Percentiles rank a stretch among this genome's conserved stretches.
phyloP scores from a whole-genome alignment of 495 filamentous ascomycete genomes.

The Xylaria sp. region DNA sequence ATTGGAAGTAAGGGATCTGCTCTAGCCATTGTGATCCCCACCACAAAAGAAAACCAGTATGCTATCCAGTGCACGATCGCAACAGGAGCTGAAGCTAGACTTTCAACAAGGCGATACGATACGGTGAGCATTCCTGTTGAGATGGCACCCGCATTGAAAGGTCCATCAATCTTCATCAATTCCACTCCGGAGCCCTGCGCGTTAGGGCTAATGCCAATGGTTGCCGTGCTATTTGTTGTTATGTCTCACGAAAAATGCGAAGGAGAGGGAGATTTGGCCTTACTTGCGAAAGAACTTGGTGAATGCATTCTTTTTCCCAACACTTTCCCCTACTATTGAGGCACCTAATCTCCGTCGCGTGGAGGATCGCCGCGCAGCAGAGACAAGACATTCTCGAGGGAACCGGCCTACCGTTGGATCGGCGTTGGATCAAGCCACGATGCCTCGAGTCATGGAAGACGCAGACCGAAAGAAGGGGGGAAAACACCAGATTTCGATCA shows the following conservation, averaged over 20 bases:
- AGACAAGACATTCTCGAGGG: constrained; percentile 42
- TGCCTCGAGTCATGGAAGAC: neutral
- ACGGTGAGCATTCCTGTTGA: neutral
- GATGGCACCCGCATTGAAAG: neutral
- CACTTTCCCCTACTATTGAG: constrained; percentile 26
- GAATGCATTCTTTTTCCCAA: constrained; percentile 16
- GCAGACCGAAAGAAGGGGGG: neutral
- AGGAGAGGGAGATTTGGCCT: neutral
- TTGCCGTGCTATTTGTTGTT: neutral
- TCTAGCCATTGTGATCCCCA: neutral
- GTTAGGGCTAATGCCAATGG: neutral
- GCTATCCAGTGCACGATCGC: neutral
- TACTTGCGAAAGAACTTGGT: neutral
- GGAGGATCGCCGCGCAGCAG: neutral
- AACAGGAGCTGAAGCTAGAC: neutral
- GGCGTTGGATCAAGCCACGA: constrained; percentile 29
- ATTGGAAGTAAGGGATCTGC: neutral
- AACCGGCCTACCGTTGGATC: constrained; percentile 27
- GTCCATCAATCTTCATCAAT: neutral
- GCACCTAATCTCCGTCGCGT: constrained; percentile 24
- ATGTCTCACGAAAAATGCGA: neutral
- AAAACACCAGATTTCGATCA: constrained; percentile 12
- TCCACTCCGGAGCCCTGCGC: constrained; percentile 1
- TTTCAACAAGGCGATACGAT: neutral
- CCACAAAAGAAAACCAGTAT: neutral